These are phyloP conservation scores for Exophiala sp. DNA, from an alignment of 2,329 filamentous ascomycete genomes.

Conservation along the genomic window DNA sequence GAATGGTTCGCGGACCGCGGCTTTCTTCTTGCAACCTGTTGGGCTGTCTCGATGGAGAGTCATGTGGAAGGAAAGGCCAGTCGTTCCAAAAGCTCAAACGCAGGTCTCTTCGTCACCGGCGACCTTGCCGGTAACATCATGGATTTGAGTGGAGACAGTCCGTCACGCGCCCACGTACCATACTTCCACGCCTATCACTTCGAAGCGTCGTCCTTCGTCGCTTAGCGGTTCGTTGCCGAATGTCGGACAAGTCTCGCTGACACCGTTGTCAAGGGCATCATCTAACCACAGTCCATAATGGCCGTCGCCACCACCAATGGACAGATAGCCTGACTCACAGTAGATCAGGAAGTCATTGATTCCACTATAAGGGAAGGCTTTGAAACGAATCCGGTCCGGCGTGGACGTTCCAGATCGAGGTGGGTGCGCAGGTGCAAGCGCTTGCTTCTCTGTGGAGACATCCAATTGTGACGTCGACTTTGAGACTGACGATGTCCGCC, in stretches of 20 bases:
- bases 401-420: constrained; percentile 48
- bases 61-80: no score
- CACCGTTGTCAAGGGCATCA: constrained; percentile 75
- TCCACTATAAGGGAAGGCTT: constrained; percentile 93
- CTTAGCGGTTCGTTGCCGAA: constrained; percentile 94
- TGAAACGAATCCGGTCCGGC: constrained; percentile 81
- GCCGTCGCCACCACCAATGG: constrained; percentile 83
- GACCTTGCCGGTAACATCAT: not conserved
- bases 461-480: constrained; percentile 28
- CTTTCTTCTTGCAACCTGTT: no score
- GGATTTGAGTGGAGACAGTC: not conserved
- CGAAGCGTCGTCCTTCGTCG: constrained; percentile 89
- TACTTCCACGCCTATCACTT: constrained; percentile 82
- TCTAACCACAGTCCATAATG: constrained; percentile 94
- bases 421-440: constrained; percentile 24
- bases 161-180: constrained; percentile 73
- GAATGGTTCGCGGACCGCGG: no score
- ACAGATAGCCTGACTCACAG: constrained; percentile 80
- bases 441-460: constrained; percentile 8
- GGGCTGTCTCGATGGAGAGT: no score
- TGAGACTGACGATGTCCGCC: constrained; percentile 35
- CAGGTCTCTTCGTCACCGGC: not conserved
- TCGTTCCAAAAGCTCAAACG: no score
- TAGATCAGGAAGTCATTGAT: constrained; percentile 96
- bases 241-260: constrained; percentile 79